These are phyloP conservation scores for Zopfia rhizophila DNA, from an alignment of 2,329 filamentous ascomycete genomes.

Conservation along the genomic window DNA sequence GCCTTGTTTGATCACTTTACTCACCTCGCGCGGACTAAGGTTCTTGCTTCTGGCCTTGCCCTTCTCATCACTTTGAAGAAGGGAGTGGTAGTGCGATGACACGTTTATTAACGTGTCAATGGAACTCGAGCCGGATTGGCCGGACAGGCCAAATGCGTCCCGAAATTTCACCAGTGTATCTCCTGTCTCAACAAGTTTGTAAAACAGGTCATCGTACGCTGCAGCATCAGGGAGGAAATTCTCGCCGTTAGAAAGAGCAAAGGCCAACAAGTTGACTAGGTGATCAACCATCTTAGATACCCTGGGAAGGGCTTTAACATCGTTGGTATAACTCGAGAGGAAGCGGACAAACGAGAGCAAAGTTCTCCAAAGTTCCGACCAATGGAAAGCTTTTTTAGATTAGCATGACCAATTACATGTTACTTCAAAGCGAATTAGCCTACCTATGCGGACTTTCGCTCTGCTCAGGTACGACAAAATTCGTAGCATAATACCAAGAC, in stretches of 20 bases:
- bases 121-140: slow-evolving; percentile 64
- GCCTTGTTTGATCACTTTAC: slow-evolving; percentile 92
- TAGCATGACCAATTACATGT: not conserved
- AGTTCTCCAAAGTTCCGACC: slow-evolving; percentile 93
- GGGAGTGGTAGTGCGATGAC: slow-evolving; percentile 84
- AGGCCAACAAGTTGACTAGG: slow-evolving; percentile 82
- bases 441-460: slow-evolving; percentile 77
- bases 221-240: slow-evolving; percentile 87
- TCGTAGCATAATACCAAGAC: slow-evolving; percentile 82
- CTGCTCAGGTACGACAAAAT: slow-evolving; percentile 85
- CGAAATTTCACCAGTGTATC: slow-evolving; percentile 85
- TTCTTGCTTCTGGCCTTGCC: slow-evolving; percentile 67
- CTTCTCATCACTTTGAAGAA: slow-evolving; percentile 71
- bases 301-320: slow-evolving; percentile 74
- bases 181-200: slow-evolving; percentile 94
- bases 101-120: slow-evolving; percentile 88
- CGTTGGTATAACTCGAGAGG: slow-evolving; percentile 83
- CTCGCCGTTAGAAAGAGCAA: slow-evolving; percentile 87
- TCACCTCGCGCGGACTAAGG: slow-evolving; percentile 84
- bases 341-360: slow-evolving; percentile 90
- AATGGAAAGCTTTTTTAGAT: slow-evolving; percentile 73
- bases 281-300: slow-evolving; percentile 80
- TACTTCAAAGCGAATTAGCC: slow-evolving; percentile 13
- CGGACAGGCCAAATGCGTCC: slow-evolving; percentile 71
- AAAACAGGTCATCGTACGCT: slow-evolving; percentile 96